Conservation (phyloP, 2,329 filamentous ascomycete genomes). For the Tolypocladium tundrense region DNA sequence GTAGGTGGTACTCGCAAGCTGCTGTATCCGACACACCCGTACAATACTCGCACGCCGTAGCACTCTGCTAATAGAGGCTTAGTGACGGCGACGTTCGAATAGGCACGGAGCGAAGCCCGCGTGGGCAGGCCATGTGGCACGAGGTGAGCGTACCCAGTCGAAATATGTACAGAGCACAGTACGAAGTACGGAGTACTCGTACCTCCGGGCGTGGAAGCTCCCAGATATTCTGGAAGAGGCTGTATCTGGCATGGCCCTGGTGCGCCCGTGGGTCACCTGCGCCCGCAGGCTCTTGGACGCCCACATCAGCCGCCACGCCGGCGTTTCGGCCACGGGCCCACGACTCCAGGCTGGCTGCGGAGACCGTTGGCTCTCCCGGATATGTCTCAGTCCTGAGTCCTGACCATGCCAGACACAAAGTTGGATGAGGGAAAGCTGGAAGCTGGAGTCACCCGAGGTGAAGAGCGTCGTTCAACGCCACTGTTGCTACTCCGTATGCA, state of each 20-base stretch:
- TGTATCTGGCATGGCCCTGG: background rate
- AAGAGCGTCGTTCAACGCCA: background rate
- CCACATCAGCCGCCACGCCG: slow-evolving; percentile 2
- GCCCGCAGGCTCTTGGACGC: slow-evolving; percentile 1
- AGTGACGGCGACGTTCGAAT: background rate
- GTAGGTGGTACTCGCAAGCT: background rate
- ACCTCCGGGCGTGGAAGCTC: slow-evolving; percentile 1
- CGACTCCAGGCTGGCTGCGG: background rate
- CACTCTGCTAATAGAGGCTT: background rate
- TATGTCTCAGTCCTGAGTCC: background rate
- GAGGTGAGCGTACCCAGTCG: background rate
- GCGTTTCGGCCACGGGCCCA: background rate
- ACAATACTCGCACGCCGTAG: background rate
- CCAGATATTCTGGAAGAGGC: slow-evolving; percentile 1
- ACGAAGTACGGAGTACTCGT: too few species aligned
- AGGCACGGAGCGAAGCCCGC: background rate
- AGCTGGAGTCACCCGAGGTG: background rate
- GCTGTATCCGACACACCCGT: background rate
- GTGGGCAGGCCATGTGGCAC: background rate
- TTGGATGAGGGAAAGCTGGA: background rate
- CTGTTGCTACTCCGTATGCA: background rate
- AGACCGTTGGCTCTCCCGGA: background rate
- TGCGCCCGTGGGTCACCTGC: background rate
- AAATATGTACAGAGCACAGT: background rate
- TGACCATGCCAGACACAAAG: background rate